A percentile compares a stretch with the other conserved stretches of the same genome.
Evolutionary conservation across 2,329 filamentous ascomycete genomes (phyloP).

Genomic region (Epicoccum nigrum): DNA sequence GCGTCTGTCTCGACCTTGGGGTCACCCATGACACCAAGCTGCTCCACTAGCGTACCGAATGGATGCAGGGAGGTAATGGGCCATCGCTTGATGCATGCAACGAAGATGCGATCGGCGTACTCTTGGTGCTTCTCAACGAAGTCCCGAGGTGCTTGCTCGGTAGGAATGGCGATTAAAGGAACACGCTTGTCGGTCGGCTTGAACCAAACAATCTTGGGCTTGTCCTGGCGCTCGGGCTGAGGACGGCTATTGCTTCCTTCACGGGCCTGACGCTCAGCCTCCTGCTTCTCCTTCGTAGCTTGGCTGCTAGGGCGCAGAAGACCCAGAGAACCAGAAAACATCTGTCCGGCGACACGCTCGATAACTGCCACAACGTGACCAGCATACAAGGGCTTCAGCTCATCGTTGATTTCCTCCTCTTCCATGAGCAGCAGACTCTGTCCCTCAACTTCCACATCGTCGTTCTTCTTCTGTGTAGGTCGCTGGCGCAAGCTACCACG

Average conservation of each 20-base stretch:
- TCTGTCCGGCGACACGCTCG: slow-evolving; percentile 94
- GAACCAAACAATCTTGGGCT: slow-evolving; percentile 99
- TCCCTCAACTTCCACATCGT: slow-evolving; percentile 97
- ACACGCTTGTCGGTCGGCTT: slow-evolving; percentile 99
- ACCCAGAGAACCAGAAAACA: slow-evolving; percentile 97
- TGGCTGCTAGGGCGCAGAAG: slow-evolving; percentile 95
- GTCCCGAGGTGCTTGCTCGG: slow-evolving; percentile 94
- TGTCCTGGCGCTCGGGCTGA: slow-evolving; percentile 87
- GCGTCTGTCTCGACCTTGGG: slow-evolving; percentile 98
- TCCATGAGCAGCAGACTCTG: slow-evolving; percentile 96
- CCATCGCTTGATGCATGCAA: slow-evolving; percentile 99
- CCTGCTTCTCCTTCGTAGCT: slow-evolving; percentile 99
- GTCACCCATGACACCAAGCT: slow-evolving; percentile 96
- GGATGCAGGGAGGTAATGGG: slow-evolving; percentile 99
- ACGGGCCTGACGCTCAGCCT: slow-evolving; percentile 90
- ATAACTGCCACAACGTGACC: slow-evolving; percentile 97
- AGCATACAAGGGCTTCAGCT: slow-evolving; percentile 95
- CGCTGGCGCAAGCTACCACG: slow-evolving; percentile 95
- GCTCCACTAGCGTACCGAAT: slow-evolving; percentile 95
- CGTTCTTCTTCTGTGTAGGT: slow-evolving; percentile 99
- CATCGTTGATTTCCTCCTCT: slow-evolving; percentile 98
- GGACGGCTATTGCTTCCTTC: slow-evolving; percentile 76
- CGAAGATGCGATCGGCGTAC: slow-evolving; percentile 96
- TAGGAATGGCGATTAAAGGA: slow-evolving; percentile 95
- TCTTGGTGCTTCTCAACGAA: slow-evolving; percentile 99